Conservation (phyloP, 148 eudicot species). For the Vaccinium vitisidaea region DNA sequence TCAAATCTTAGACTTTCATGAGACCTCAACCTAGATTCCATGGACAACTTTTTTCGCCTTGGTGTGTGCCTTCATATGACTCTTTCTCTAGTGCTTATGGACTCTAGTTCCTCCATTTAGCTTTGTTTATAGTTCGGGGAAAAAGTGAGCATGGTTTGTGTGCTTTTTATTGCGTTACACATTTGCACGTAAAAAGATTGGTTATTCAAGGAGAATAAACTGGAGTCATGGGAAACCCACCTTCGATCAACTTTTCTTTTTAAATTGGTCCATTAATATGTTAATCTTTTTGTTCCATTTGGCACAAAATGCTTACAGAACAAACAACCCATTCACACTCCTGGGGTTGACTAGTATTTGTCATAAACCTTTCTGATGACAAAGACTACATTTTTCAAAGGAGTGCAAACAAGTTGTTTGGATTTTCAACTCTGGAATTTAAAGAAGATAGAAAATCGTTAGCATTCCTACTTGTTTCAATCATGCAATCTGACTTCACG, state of each 20-base stretch:
- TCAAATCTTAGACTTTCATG: not conserved
- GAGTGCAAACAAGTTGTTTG: not conserved
- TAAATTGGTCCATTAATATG: not conserved
- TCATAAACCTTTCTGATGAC: not conserved
- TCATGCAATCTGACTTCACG: too few species aligned
- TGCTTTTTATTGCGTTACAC: not conserved
- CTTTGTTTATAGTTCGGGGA: not conserved
- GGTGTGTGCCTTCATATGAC: not conserved
- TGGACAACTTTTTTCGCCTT: not conserved
- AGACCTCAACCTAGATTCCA: not conserved
- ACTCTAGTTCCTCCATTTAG: not conserved
- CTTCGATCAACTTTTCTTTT: not conserved
- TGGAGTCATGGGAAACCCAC: not conserved
- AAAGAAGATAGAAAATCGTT: not conserved
- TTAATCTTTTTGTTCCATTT: not conserved
- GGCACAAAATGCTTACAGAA: not conserved
- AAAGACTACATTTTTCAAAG: not conserved
- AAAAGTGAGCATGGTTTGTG: not conserved
- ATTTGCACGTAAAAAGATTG: not conserved
- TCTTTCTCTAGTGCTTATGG: not conserved
- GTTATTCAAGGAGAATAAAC: not conserved
- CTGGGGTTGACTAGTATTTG: not conserved
- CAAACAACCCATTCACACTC: not conserved
- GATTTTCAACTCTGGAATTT: not conserved
- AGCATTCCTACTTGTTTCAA: not conserved